Base-by-base conservation (phyloP, 148 eudicot species). In the Camellia granthamiana region DNA sequence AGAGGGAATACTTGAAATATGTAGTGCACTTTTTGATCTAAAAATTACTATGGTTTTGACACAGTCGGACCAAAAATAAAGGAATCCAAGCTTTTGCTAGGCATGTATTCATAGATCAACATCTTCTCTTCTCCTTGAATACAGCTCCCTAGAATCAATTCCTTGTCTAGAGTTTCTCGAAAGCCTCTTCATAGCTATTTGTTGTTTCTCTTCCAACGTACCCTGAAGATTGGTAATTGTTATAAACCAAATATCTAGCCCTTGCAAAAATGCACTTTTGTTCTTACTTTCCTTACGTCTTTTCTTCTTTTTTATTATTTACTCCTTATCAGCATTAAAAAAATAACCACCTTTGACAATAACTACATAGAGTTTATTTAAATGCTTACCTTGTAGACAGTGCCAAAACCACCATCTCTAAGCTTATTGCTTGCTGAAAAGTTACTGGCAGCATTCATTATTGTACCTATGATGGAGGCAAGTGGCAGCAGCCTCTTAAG, bases 51-150 rank as follows among this genome's bases (percentile, higher is more conserved):
- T 49, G 7, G 52, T 49, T 49, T 21, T 69, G 46, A 14, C 9
- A 71, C 11, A 30, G 18, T 3, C 77, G 23, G n/a, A 74, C 77
- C 77, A 74, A 74, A 74, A 55, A 74, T 21, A 23, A 74, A 52
- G 11, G 62, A 52, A 14, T 74, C 77, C 38, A 74, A n/a, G 51
- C 77, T 74, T 55, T 56, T 56, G 54, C 49, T 74, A 21, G 77
- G 61, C 77, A 74, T 74, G 77, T 52, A 74, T 74, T 74, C 77
- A 49, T 74, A 74, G 18, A 74, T 74, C 62, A 74, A 51, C 51
- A 74, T 51, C 14, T 74, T 74, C 38, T 74, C 63, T 74, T 74
- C 77, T 4, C 43, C 77, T 19, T 74, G 23, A 54, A 74, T 52
- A 46, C 77, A 74, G 13, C 42, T 18, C 6, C 77, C 77, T 1